Percentiles rank a stretch among this genome's conserved stretches.
Evolutionary conservation across 179 eudicot genomes (phyloP).

Genomic region (Beta lomatogona): DNA sequence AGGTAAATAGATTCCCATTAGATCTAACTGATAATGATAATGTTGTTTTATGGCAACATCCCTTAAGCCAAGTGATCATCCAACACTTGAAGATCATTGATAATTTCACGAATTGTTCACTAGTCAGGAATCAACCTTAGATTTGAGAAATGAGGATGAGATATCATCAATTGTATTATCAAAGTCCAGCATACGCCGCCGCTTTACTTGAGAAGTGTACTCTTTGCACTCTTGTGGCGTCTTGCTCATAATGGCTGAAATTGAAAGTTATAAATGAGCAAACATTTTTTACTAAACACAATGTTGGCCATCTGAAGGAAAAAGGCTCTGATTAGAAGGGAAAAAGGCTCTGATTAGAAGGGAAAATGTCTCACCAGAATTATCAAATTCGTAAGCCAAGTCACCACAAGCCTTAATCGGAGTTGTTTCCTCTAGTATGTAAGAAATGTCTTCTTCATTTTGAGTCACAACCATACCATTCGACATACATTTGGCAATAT

Average conservation of each 20-base stretch:
- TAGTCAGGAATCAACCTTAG: slow-evolving; percentile 57
- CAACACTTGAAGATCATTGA: background rate
- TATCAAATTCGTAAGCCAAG: slow-evolving; percentile 43
- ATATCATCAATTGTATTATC: slow-evolving; percentile 54
- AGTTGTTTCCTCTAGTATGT: slow-evolving; percentile 61
- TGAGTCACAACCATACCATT: slow-evolving; percentile 40
- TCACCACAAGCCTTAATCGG: slow-evolving; percentile 83
- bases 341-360: background rate
- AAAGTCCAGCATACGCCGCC: slow-evolving; percentile 82
- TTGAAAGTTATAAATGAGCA: background rate
- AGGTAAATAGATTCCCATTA: background rate
- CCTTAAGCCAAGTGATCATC: background rate
- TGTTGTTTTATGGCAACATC: background rate
- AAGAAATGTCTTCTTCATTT: slow-evolving; percentile 55
- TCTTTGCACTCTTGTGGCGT: slow-evolving; percentile 47
- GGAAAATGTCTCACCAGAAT: slow-evolving; percentile 37
- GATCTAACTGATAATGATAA: too few species aligned
- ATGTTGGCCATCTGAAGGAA: background rate
- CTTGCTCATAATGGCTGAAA: slow-evolving; percentile 59
- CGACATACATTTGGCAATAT: slow-evolving; percentile 51
- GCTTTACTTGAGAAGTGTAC: slow-evolving; percentile 67
- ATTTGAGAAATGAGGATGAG: slow-evolving; percentile 56
- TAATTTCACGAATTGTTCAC: background rate
- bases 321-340: background rate
- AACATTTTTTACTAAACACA: slow-evolving; percentile 28